These are phyloP conservation scores for Bisporella sp. DNA, from an alignment of 2,329 filamentous ascomycete species.

Conservation along the genomic window DNA sequence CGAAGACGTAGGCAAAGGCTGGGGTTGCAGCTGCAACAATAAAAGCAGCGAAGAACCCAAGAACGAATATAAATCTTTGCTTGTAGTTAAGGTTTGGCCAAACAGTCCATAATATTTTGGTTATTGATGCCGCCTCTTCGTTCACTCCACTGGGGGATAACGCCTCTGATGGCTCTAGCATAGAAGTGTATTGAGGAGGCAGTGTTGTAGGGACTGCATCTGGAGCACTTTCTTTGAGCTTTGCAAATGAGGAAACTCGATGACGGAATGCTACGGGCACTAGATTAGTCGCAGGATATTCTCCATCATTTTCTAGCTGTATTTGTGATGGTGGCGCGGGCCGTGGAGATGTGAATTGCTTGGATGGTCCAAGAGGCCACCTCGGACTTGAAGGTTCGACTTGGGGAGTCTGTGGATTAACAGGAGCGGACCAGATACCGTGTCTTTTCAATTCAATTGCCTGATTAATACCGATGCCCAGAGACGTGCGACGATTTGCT, in stretches of 20 bases:
- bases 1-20: constrained; percentile 68
- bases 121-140: constrained; percentile 30
- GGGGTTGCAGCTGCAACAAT: constrained; percentile 31
- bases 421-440: constrained; percentile 15
- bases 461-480: constrained; percentile 13
- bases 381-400: background rate
- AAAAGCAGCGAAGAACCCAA: constrained; percentile 43
- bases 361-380: background rate
- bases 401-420: background rate
- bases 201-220: background rate
- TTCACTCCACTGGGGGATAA: background rate
- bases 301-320: background rate
- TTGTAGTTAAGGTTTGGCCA: constrained; percentile 54
- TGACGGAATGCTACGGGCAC: background rate
- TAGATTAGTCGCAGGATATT: background rate
- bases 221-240: background rate
- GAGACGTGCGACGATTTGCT: constrained; percentile 4
- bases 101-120: constrained; percentile 58
- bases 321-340: background rate
- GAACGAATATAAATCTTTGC: constrained; percentile 47
- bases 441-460: constrained; percentile 12
- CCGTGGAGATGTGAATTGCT: background rate
- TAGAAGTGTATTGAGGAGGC: background rate
- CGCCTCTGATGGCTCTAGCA: background rate
- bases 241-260: too few species aligned